Base-by-base conservation (phyloP, 257 asterid genomes). In the Phtheirospermum japonicum region DNA sequence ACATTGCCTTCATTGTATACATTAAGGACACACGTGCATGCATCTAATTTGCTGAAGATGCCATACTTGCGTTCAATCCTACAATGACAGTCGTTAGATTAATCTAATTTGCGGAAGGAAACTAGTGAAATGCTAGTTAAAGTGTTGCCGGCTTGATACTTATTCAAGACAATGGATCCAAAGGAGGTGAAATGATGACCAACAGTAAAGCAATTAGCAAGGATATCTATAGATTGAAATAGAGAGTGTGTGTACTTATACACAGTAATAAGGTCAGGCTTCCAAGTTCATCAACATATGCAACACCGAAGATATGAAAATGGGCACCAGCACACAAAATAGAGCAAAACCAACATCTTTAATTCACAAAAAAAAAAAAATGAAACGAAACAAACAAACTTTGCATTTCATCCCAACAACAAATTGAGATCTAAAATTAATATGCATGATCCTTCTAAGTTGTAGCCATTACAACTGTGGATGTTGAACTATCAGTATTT, bases 51-150 rank as follows among this genome's bases (percentile, higher is more conserved):
- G 83, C 99, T 92, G 76, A 92, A 92, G 69, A 84, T 74, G 34
- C 95, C 96, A 78, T 86, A 83, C 81, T 89, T 83, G 57, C 89
- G 82, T 76, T 92, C 97, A 66, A 71, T 75, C 94, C 98, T 91
- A 76, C 81, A 83, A 67, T 49, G 52, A 70, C 39, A 59, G 37
- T 45, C 59, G 45, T 20, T 6, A 59, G 58, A 68, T 72, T 59
- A 72, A 59, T 68, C 28, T 20, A 59, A 56, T 62, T 61, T 63
- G 66, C 65, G 64, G 59, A 64, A 1, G 9, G 17, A 49, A 76
- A 54, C 23, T 59, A 66, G 57, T 14, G 49, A 65, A 55, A 63
- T 52, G 48, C 49, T 52, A 61, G 55, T 54, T 48, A 50, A 36
- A 56, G 59, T 34, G 40, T 65, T 53, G 67, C 58, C 71, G 46